Percentiles rank a stretch among this genome's conserved stretches.
These are phyloP conservation scores for Orbilia ellipsospora DNA, from an alignment of 2,329 filamentous ascomycete genomes.

Conservation along the genomic window DNA sequence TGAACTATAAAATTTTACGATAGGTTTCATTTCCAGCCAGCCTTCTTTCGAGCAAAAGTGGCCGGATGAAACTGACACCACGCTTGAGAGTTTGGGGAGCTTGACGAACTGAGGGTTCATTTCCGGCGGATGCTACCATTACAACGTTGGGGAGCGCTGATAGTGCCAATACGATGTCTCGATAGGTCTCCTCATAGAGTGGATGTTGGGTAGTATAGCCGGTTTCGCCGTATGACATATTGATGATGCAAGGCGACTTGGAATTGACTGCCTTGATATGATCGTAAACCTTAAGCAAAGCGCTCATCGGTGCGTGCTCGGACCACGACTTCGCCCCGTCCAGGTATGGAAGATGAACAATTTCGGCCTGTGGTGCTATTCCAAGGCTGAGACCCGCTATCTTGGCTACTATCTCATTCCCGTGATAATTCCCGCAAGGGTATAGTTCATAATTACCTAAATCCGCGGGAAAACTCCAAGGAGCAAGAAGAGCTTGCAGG, in stretches of 20 bases:
- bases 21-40: too few species aligned
- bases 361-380: slow-evolving; percentile 11
- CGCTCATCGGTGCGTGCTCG: not conserved
- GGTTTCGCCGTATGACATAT: not conserved
- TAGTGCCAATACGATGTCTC: not conserved
- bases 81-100: too few species aligned
- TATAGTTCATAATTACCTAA: not conserved
- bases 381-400: slow-evolving; percentile 5
- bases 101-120: not conserved
- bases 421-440: too few species aligned
- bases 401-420: slow-evolving; percentile 4
- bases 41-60: too few species aligned
- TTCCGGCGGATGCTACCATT: slow-evolving; percentile 4
- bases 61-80: too few species aligned
- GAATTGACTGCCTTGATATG: slow-evolving; percentile 5
- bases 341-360: not conserved
- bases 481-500: not conserved
- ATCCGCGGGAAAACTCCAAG: not conserved
- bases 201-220: too few species aligned
- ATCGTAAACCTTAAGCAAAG: slow-evolving; percentile 13
- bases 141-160: slow-evolving; percentile 11
- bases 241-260: slow-evolving; percentile 24
- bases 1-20: too few species aligned
- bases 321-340: not conserved
- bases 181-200: too few species aligned